Conservation (phyloP, 495 filamentous ascomycete species). For the Polyplosphaeria fusca region DNA sequence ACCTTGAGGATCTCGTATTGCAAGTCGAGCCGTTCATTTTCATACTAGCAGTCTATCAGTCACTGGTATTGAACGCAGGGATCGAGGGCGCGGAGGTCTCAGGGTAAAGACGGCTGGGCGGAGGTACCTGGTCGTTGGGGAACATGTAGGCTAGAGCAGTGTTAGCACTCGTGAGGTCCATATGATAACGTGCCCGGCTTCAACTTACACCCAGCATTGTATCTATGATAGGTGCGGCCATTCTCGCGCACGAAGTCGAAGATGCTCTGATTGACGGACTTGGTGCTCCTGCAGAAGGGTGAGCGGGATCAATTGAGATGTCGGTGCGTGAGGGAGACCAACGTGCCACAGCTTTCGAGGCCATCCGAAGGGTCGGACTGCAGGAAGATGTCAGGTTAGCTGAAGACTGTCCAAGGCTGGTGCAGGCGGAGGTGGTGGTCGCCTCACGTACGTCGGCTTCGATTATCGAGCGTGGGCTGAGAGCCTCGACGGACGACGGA, state of each 20-base stretch:
- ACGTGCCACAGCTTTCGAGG: constrained; percentile 33
- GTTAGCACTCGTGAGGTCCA: constrained; percentile 11
- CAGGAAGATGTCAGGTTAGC: constrained; percentile 22
- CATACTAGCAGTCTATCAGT: constrained; percentile 23
- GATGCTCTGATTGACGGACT: constrained; percentile 38
- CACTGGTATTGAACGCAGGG: constrained; percentile 1
- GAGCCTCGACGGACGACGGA: constrained; percentile 29
- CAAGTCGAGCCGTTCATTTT: constrained; percentile 36
- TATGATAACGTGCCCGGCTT: neutral
- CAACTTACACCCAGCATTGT: constrained; percentile 33
- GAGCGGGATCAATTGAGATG: constrained; percentile 13
- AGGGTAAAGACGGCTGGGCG: neutral
- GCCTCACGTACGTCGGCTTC: constrained; percentile 31
- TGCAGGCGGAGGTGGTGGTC: neutral
- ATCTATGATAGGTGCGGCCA: constrained; percentile 38
- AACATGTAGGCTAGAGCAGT: constrained; percentile 33
- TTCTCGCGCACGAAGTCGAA: constrained; percentile 39
- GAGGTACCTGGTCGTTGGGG: constrained; percentile 38
- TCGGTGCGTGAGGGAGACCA: constrained; percentile 17
- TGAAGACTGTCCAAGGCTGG: neutral
- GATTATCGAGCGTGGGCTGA: constrained; percentile 32
- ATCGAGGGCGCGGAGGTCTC: constrained; percentile 4
- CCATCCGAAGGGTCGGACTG: constrained; percentile 34
- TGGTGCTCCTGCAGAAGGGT: constrained; percentile 34
- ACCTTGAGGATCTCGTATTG: constrained; percentile 39